Percentiles rank a stretch among this genome's conserved stretches.
phyloP scores from a whole-genome alignment of 2,329 filamentous ascomycete species.

The Drechslera avenae region DNA sequence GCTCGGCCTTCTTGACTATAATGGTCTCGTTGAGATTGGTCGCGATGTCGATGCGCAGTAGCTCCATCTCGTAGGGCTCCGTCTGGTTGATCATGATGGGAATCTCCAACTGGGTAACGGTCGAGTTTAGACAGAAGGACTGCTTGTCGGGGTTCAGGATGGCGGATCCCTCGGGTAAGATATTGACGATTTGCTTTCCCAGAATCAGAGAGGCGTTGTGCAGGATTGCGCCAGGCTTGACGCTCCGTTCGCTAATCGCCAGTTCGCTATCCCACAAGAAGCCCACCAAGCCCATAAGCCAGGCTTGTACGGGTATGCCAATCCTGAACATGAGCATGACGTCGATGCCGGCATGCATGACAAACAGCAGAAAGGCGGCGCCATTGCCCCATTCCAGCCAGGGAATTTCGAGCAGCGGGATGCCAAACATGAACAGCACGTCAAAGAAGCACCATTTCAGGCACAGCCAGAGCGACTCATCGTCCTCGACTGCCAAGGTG shows the following conservation, averaged over 20 bases:
- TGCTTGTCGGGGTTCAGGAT: conserved; percentile 79
- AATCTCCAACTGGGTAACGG: conserved; percentile 66
- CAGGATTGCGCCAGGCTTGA: conserved; percentile 84
- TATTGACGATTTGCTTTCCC: conserved; percentile 96
- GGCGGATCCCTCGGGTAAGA: conserved; percentile 92
- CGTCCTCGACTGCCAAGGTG: conserved; percentile 76
- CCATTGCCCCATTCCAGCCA: conserved; percentile 91
- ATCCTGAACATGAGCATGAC: conserved; percentile 93
- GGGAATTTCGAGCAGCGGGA: conserved; percentile 88
- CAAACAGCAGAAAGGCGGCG: conserved; percentile 72
- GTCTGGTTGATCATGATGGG: conserved; percentile 96
- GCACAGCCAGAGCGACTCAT: conserved; percentile 87
- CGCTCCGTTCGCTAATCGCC: conserved; percentile 88
- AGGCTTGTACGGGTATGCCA: conserved; percentile 74
- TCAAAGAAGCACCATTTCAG: conserved; percentile 93
- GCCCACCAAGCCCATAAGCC: conserved; percentile 74
- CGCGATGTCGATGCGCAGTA: conserved; percentile 85
- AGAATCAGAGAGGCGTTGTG: conserved; percentile 93
- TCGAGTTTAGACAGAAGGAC: conserved; percentile 79
- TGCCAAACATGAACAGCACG: conserved; percentile 80
- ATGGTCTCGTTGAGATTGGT: conserved; percentile 81
- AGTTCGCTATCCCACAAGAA: conserved; percentile 90
- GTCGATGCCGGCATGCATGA: conserved; percentile 74
- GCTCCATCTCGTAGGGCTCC: conserved; percentile 82
- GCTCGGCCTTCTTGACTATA: conserved; percentile 72